Percentiles rank a stretch among this genome's conserved stretches.
Evolutionary conservation across 306 rosid species (phyloP).

Genomic region (Cucurbita pepo): DNA sequence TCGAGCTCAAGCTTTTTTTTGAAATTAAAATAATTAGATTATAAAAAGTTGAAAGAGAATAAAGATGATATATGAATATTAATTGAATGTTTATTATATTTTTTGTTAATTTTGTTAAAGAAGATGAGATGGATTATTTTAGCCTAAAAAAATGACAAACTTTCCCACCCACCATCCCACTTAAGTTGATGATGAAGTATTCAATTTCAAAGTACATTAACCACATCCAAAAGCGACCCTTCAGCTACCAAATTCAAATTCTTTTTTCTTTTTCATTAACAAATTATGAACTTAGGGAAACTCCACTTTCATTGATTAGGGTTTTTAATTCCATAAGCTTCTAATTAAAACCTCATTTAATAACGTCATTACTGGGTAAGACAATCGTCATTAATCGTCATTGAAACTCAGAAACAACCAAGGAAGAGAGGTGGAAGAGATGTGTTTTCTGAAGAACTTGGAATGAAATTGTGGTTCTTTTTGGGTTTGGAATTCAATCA

Average conservation of each 20-base stretch:
- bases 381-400: not conserved
- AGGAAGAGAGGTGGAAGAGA: not conserved
- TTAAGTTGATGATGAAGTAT: not conserved
- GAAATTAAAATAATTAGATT: not conserved
- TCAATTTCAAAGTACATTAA: conserved; percentile 9
- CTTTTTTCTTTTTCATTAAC: not conserved
- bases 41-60: not conserved
- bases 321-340: not conserved
- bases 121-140: not conserved
- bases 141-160: not conserved
- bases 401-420: not conserved
- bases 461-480: not conserved
- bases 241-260: conserved; percentile 14
- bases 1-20: not conserved
- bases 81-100: not conserved
- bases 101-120: not conserved
- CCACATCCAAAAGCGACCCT: conserved; percentile 17
- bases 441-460: not conserved
- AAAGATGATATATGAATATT: not conserved
- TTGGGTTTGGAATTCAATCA: not conserved
- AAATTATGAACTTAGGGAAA: not conserved
- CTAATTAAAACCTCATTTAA: not conserved
- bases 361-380: not conserved
- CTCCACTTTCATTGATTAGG: not conserved
- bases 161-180: conserved; percentile 9